Percentiles rank a stretch among this genome's conserved stretches.
phyloP scores from a whole-genome alignment of 208 protist species.

The Leptomonas pyrrhocoris region DNA sequence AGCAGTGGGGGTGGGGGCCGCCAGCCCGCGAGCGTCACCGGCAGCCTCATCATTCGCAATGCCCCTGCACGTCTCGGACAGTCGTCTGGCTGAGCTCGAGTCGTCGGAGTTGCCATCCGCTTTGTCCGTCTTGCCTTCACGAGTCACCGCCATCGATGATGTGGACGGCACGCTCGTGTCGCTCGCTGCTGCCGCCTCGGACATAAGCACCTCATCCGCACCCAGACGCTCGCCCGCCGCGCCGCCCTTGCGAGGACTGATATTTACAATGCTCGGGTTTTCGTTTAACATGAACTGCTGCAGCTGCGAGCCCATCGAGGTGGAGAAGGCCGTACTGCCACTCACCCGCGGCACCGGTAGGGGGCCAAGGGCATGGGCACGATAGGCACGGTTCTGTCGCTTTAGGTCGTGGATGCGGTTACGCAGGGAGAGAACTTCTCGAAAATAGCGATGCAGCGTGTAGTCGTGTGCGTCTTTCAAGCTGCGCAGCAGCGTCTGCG shows the following conservation, averaged over 20 bases:
- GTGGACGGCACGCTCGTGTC: neutral
- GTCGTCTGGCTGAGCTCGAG: neutral
- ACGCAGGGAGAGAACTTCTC: conserved; percentile 77
- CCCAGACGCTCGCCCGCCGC: conserved; percentile 6
- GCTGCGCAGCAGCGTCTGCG: conserved; percentile 35
- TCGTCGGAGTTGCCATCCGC: neutral
- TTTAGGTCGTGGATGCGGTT: conserved; percentile 51
- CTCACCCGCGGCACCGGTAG: too few species aligned
- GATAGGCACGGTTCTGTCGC: conserved; percentile 29
- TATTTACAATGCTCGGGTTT: neutral
- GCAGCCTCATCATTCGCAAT: neutral
- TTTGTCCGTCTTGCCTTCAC: neutral
- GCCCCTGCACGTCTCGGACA: conserved; percentile 1
- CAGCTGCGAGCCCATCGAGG: conserved; percentile 19
- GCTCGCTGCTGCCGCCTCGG: neutral
- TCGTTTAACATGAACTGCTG: conserved; percentile 28
- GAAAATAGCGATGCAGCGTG: conserved; percentile 87
- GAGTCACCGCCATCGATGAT: neutral
- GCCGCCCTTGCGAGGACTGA: conserved; percentile 4
- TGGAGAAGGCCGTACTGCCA: conserved; percentile 1
- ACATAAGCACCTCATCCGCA: neutral
- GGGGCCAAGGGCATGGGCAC: conserved; percentile 10
- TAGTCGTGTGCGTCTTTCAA: conserved; percentile 72
- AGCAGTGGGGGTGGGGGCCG: neutral
- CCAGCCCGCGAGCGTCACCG: neutral